These are phyloP conservation scores for Eucalyptus polyanthemos DNA, from an alignment of 345 rosid genomes.

Conservation along the genomic window DNA sequence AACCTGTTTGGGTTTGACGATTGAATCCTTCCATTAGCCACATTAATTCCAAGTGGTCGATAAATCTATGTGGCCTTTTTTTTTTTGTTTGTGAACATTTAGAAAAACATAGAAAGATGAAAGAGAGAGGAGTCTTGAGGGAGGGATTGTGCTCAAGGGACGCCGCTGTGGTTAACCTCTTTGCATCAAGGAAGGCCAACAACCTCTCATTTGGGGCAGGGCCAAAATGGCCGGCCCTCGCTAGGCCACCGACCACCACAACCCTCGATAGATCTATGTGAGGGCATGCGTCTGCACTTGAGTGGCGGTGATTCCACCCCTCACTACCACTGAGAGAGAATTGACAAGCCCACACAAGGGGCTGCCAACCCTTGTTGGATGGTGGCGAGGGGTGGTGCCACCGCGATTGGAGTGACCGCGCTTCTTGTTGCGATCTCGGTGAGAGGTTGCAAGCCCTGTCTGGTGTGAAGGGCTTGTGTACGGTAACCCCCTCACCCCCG, in stretches of 20 bases:
- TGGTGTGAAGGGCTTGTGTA: no score
- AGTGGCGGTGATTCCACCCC: background rate
- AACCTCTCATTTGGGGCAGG: background rate
- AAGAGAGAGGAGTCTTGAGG: no score
- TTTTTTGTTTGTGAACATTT: no score
- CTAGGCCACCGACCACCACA: background rate
- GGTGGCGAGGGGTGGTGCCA: background rate
- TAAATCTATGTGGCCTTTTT: no score
- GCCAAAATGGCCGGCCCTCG: background rate
- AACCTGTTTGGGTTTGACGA: no score
- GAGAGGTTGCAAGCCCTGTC: background rate
- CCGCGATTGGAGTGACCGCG: accelerated
- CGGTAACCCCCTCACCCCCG: no score
- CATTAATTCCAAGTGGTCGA: no score
- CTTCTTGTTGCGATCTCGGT: background rate
- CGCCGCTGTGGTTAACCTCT: no score
- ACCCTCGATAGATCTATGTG: background rate
- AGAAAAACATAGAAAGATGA: no score
- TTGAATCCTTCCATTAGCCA: no score
- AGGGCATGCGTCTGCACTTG: background rate
- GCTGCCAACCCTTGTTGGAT: background rate
- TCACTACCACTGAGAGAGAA: background rate
- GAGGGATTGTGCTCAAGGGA: no score
- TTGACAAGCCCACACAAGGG: background rate
- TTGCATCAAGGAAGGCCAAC: no score